A percentile compares a stretch with the other conserved stretches of the same genome.
phyloP scores from a whole-genome alignment of 371 early-diverging fungal genomes.

The Rhizopus arrhizus region DNA sequence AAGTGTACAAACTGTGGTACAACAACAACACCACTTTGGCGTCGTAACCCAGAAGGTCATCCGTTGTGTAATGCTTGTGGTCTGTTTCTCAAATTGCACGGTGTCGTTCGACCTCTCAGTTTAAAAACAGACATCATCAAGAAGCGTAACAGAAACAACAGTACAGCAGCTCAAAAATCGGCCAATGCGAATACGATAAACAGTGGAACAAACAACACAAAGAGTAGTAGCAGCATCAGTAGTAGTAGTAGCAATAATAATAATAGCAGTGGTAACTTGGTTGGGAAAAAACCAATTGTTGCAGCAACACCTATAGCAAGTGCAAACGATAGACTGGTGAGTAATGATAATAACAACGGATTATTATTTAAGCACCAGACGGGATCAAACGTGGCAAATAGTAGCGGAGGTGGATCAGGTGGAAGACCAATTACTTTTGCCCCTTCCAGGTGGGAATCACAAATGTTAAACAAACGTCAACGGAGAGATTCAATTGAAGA shows the following conservation, averaged over 20 bases:
- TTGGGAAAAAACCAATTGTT: slow-evolving; percentile 17
- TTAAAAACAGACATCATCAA: slow-evolving; percentile 85
- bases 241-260: too few relatives aligned
- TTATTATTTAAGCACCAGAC: not conserved
- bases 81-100: slow-evolving; percentile 83
- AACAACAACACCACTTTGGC: slow-evolving; percentile 95
- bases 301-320: slow-evolving; percentile 5
- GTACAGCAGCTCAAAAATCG: slow-evolving; percentile 1
- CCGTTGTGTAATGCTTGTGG: slow-evolving; percentile 74
- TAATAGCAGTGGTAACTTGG: not conserved
- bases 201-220: not conserved
- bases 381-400: not conserved
- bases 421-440: slow-evolving; percentile 40
- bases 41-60: slow-evolving; percentile 78
- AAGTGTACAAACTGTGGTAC: slow-evolving; percentile 91
- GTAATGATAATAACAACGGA: not conserved
- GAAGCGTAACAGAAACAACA: slow-evolving; percentile 71
- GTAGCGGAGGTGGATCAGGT: slow-evolving; percentile 12
- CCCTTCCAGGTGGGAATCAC: slow-evolving; percentile 30
- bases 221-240: not conserved
- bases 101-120: slow-evolving; percentile 77
- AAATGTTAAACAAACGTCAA: slow-evolving; percentile 39
- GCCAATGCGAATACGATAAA: not conserved
- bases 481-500: slow-evolving; percentile 40
- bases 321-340: not conserved